Conservation (phyloP, 441 rosid species). For the Populus hybrid region DNA sequence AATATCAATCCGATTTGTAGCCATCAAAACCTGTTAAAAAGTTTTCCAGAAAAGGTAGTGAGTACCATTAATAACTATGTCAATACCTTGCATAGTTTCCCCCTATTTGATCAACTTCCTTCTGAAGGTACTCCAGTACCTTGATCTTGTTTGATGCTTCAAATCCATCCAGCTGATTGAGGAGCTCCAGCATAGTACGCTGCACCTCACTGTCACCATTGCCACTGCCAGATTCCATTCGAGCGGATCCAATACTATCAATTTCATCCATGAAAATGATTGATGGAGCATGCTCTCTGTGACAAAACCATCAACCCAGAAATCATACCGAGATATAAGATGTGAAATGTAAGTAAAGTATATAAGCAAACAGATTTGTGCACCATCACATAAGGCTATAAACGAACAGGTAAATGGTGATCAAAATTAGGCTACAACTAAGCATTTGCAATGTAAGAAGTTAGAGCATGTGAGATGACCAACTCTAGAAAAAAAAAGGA, state of each 20-base stretch:
- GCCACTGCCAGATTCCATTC: slow-evolving; percentile 89
- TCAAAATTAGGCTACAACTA: not conserved
- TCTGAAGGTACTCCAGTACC: slow-evolving; percentile 25
- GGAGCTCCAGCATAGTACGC: slow-evolving; percentile 82
- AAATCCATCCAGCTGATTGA: slow-evolving; percentile 79
- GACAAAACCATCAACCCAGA: not conserved
- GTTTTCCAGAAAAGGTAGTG: not conserved
- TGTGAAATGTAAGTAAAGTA: not conserved
- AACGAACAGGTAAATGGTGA: not conserved
- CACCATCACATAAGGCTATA: not conserved
- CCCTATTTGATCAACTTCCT: slow-evolving; percentile 1
- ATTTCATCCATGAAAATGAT: slow-evolving; percentile 81
- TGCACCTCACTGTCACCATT: slow-evolving; percentile 83
- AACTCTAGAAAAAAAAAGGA: not conserved
- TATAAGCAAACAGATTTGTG: not conserved
- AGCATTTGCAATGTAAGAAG: not conserved
- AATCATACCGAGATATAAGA: not conserved
- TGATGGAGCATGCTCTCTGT: slow-evolving; percentile 75
- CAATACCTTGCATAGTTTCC: not conserved
- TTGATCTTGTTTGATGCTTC: slow-evolving; percentile 80
- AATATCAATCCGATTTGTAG: slow-evolving; percentile 75
- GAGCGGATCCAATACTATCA: slow-evolving; percentile 77
- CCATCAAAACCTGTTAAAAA: slow-evolving; percentile 65
- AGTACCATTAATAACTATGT: not conserved
- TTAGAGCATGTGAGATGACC: not conserved